Percentiles rank a stretch among this genome's conserved stretches.
Conservation (phyloP, 106 monocot genomes). For the Triglochin maritima region DNA sequence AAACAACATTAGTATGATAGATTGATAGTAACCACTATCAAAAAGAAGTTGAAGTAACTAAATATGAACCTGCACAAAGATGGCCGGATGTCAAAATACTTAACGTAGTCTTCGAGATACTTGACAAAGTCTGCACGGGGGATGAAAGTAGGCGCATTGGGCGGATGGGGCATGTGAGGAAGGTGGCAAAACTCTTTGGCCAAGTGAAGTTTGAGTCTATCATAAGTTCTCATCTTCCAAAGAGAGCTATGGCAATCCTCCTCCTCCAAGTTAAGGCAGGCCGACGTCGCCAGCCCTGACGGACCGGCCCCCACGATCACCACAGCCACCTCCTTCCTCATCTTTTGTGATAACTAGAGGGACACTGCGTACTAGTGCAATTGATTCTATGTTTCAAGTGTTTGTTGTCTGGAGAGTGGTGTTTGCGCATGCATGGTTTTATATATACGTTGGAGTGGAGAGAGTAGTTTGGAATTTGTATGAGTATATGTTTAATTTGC, state of each 20-base stretch:
- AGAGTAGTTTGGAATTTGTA: too few relatives aligned
- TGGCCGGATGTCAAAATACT: constrained; percentile 7
- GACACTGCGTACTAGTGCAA: too few relatives aligned
- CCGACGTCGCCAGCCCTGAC: constrained; percentile 23
- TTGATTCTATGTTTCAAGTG: too few relatives aligned
- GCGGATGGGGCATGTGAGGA: constrained; percentile 21
- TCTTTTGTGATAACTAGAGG: too few relatives aligned
- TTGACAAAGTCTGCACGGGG: constrained; percentile 6
- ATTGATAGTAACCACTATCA: too few relatives aligned
- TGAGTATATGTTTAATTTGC: too few relatives aligned
- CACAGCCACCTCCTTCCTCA: constrained; percentile 8
- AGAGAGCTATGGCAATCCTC: constrained; percentile 19
- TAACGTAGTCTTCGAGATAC: constrained; percentile 23
- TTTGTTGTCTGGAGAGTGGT: too few relatives aligned
- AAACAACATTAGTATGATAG: too few relatives aligned
- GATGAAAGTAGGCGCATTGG: constrained; percentile 11
- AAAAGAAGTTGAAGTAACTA: too few relatives aligned
- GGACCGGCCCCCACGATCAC: constrained; percentile 26
- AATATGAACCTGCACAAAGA: not conserved
- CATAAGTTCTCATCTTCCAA: constrained; percentile 19
- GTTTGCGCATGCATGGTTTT: too few relatives aligned
- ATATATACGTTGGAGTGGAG: too few relatives aligned
- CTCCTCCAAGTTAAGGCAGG: constrained; percentile 15
- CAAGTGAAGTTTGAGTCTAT: constrained; percentile 22
- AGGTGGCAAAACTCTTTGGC: constrained; percentile 24